A percentile compares a stretch with the other conserved stretches of the same genome.
Conservation (phyloP, 306 rosid genomes). For the Coriaria nepalensis region DNA sequence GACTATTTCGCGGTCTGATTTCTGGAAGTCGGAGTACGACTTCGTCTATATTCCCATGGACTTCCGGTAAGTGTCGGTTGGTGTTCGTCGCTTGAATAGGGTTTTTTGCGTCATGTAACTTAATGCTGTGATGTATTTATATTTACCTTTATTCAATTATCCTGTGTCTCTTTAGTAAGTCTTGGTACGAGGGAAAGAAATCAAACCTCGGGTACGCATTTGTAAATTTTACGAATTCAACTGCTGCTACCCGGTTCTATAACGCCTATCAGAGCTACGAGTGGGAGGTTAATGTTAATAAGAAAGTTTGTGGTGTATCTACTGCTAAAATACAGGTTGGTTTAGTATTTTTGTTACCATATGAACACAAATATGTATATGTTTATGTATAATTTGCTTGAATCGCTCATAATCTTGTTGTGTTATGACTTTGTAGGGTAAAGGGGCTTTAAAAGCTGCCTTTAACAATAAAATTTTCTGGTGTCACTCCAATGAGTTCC, state of each 20-base stretch:
- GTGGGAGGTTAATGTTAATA: constrained; percentile 23
- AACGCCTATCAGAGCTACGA: constrained; percentile 7
- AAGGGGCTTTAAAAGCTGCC: constrained; percentile 1
- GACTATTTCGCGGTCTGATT: not conserved
- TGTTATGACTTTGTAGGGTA: constrained; percentile 24
- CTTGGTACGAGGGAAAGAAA: constrained; percentile 7
- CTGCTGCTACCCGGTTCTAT: constrained; percentile 28
- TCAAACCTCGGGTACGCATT: constrained; percentile 58
- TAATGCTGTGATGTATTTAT: no score
- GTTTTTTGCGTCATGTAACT: no score
- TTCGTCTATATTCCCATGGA: constrained; percentile 21
- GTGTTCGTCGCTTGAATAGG: no score
- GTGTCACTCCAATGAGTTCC: constrained; percentile 21
- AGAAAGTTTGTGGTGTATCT: constrained; percentile 32
- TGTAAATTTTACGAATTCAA: constrained; percentile 33
- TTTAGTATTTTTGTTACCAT: no score
- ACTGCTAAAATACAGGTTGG: constrained; percentile 37
- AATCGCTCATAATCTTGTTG: no score
- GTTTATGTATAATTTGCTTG: no score
- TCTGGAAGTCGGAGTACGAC: constrained; percentile 6
- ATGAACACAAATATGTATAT: no score
- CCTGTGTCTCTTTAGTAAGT: constrained; percentile 16
- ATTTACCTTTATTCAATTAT: no score
- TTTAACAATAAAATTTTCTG: constrained; percentile 30
- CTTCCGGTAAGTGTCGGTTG: constrained; percentile 5